These are phyloP conservation scores for Alectoria sarmentosa DNA, from an alignment of 495 filamentous ascomycete species.

Conservation along the genomic window DNA sequence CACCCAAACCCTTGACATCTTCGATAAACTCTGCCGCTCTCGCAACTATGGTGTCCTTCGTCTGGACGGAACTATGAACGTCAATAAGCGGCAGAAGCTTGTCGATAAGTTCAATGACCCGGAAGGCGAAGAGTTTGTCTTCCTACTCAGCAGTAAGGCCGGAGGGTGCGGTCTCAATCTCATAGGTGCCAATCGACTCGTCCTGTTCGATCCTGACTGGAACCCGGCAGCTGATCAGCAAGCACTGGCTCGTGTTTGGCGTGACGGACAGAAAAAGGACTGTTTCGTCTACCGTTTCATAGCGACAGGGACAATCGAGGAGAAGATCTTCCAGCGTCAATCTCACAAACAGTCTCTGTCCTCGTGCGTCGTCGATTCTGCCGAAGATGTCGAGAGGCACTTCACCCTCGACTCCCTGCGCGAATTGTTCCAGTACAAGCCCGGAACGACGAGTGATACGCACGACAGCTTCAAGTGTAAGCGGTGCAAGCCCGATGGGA, in stretches of 20 bases:
- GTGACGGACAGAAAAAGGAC: constrained; percentile 98
- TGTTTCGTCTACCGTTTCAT: constrained; percentile 99
- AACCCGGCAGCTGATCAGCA: constrained; percentile 98
- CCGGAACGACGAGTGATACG: constrained; percentile 79
- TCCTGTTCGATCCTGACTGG: constrained; percentile 99
- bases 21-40: constrained; percentile 81
- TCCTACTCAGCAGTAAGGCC: constrained; percentile 91
- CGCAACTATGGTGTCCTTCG: constrained; percentile 80
- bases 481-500: constrained; percentile 79
- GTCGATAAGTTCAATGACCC: constrained; percentile 99
- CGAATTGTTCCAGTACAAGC: constrained; percentile 89
- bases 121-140: constrained; percentile 83
- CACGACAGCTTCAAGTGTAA: constrained; percentile 99
- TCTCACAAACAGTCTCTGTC: constrained; percentile 96
- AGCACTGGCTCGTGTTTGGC: constrained; percentile 94
- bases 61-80: constrained; percentile 95
- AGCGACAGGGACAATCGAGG: constrained; percentile 93
- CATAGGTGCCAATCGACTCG: constrained; percentile 92
- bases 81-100: constrained; percentile 92
- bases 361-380: constrained; percentile 94
- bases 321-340: constrained; percentile 99
- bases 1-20: constrained; percentile 92
- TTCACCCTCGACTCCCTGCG: constrained; percentile 83
- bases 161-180: constrained; percentile 96
- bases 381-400: constrained; percentile 94